Evolutionary conservation across 495 filamentous ascomycete species (phyloP), one percentile per base, ranked within the genome.

Genomic region (Pseudomonodictys pantanalensis): DNA sequence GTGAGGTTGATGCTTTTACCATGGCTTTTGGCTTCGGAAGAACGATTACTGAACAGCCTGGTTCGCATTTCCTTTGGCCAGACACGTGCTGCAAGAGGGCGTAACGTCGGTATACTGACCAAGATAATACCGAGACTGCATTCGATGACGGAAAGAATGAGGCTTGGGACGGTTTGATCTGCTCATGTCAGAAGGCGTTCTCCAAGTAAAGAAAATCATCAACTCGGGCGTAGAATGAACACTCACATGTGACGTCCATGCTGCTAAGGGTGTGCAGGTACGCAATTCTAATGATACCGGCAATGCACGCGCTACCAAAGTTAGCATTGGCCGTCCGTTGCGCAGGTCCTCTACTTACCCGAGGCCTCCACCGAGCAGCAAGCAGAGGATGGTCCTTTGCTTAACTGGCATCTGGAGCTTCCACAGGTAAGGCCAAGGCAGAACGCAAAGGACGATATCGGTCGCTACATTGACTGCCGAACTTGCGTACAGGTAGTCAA

Each of bases 51-150:
- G 18, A 30, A 51, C 12, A 61, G 43, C 9, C 38, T 12, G 38
- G 38, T 41, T 18, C 15, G 15, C 38, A 41, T 41, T 12, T 6
- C 57, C 11, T 30, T 56, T 15, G 62, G 62, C 23, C 49, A 60
- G 7, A 66, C 17, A 1, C 39, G 42, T 6, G 22, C 44, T 6
- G 49, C 47, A 6, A 66, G 48, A 0, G 62, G 62, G 24, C 62
- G 57, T 5, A 66, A 45, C 15, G 62, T 26, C 18, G 62, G 62
- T 15, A 66, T 60, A 25, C 54, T 59, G 24, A 66, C 62, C 38
- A 57, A 66, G 30, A 66, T 58, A 32, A 66, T 66, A 11, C 62
- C 62, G 7, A 66, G 22, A 42, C 45, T 52, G 45, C 62, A 66
- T 44, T 66, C 62, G 11, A 66, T 49, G 0, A 66, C 58, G 10